phyloP scores from a whole-genome alignment of 805 yeast species.

The Brettanomyces anomalus region DNA sequence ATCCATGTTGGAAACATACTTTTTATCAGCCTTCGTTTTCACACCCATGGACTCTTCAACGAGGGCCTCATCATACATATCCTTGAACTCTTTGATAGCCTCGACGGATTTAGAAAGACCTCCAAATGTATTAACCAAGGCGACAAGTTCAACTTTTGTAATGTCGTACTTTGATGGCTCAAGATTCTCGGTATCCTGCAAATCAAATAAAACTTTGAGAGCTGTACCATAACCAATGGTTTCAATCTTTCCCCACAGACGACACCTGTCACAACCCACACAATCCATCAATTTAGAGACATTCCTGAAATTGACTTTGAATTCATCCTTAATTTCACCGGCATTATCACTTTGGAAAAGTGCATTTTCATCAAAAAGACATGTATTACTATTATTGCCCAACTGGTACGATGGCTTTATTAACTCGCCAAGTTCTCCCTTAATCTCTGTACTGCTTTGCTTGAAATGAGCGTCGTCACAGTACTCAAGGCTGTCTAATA shows the following conservation, averaged over 20 bases:
- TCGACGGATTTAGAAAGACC: constrained; percentile 78
- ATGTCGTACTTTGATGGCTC: constrained; percentile 30
- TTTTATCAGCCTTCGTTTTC: neutral
- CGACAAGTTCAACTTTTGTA: constrained; percentile 72
- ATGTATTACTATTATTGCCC: constrained; percentile 14
- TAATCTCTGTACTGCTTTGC: constrained; percentile 18
- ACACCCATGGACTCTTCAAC: constrained; percentile 17
- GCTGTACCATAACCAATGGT: constrained; percentile 98
- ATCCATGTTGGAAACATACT: neutral
- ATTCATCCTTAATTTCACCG: constrained; percentile 70
- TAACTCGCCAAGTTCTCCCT: constrained; percentile 24
- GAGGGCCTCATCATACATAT: constrained; percentile 33
- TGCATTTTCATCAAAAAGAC: constrained; percentile 36
- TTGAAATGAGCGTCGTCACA: constrained; percentile 21
- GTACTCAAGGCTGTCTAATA: constrained; percentile 20
- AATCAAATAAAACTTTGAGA: constrained; percentile 78
- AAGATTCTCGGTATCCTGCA: constrained; percentile 35
- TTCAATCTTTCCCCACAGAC: constrained; percentile 97
- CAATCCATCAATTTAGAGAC: constrained; percentile 95
- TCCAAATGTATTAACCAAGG: constrained; percentile 86
- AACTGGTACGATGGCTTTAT: constrained; percentile 20
- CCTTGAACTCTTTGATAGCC: constrained; percentile 65
- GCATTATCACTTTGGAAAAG: constrained; percentile 37
- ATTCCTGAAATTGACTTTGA: constrained; percentile 76
- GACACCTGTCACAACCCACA: constrained; percentile 96